Evolutionary conservation across 257 asterid species (phyloP).

Genomic region (Solanum paucissectum): DNA sequence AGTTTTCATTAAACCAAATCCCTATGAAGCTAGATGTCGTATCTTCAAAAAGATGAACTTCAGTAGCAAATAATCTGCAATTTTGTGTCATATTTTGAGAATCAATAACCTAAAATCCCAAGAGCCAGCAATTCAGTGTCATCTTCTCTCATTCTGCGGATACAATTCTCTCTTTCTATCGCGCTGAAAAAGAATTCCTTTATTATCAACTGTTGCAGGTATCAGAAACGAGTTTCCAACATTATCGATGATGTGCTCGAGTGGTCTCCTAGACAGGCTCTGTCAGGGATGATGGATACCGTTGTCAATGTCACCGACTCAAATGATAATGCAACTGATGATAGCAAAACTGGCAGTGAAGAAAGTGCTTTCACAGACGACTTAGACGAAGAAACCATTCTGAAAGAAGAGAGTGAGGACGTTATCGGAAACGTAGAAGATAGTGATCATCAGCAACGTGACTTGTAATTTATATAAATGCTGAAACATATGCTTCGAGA

Average conservation of each 20-base stretch:
- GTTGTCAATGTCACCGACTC: conserved; percentile 33
- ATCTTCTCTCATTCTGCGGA: background rate
- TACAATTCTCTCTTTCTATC: background rate
- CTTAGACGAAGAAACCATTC: conserved; percentile 18
- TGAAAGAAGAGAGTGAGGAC: conserved; percentile 23
- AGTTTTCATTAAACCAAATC: background rate
- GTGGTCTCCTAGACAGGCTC: conserved; percentile 90
- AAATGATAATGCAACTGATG: conserved; percentile 9
- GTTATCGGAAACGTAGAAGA: conserved; percentile 14
- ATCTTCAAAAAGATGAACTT: background rate
- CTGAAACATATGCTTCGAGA: background rate
- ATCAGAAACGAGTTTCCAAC: conserved; percentile 88
- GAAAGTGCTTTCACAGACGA: background rate
- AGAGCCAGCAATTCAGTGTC: background rate
- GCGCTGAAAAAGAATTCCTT: background rate
- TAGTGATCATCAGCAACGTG: conserved; percentile 16
- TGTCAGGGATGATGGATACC: conserved; percentile 87
- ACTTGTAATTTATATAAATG: conserved; percentile 9
- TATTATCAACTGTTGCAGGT: conserved; percentile 34
- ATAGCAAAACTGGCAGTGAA: conserved; percentile 9
- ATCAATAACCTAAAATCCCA: background rate
- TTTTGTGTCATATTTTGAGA: background rate
- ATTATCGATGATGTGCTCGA: conserved; percentile 95
- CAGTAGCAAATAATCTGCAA: background rate
- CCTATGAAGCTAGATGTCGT: background rate